Evolutionary conservation across 768 basidiomycete genomes (phyloP).

Genomic region (Boletus sp.): DNA sequence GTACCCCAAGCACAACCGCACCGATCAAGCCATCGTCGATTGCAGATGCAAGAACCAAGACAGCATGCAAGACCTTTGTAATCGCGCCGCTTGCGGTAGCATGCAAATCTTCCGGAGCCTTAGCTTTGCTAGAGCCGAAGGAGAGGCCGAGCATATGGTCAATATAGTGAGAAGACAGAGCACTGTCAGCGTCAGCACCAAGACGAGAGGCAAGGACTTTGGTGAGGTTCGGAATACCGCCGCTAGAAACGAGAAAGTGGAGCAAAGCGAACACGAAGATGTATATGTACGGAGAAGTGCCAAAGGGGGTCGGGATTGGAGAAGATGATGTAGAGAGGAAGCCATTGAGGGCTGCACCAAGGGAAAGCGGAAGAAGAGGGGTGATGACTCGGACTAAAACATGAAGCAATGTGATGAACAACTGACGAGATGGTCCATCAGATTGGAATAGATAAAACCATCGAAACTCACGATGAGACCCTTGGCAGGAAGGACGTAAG

Average conservation of each 20-base stretch:
- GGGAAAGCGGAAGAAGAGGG: conserved; percentile 61
- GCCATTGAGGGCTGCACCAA: conserved; percentile 44
- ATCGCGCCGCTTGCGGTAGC: conserved; percentile 8
- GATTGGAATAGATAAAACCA: background rate
- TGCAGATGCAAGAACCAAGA: conserved; percentile 71
- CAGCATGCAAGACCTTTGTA: conserved; percentile 15
- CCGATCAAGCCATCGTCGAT: conserved; percentile 78
- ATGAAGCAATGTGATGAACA: conserved; percentile 67
- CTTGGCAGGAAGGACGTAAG: conserved; percentile 21
- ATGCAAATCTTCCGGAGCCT: conserved; percentile 66
- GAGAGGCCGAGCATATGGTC: conserved; percentile 86
- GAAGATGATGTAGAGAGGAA: conserved; percentile 16
- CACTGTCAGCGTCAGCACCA: conserved; percentile 82
- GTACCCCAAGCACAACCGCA: conserved; percentile 56
- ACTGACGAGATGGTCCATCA: conserved; percentile 34
- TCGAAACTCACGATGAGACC: conserved; percentile 21
- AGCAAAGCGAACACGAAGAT: conserved; percentile 66
- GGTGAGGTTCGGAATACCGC: conserved; percentile 68
- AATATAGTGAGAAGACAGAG: conserved; percentile 58
- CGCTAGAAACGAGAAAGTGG: conserved; percentile 71
- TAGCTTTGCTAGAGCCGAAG: conserved; percentile 73
- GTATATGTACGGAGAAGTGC: conserved; percentile 61
- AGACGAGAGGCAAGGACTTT: conserved; percentile 82
- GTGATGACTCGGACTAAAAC: conserved; percentile 76
- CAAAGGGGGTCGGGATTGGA: conserved; percentile 22